Percentiles rank a stretch among this genome's conserved stretches.
Conservation (phyloP, 2,329 filamentous ascomycete species). For the Beauveria rudraprayagi region DNA sequence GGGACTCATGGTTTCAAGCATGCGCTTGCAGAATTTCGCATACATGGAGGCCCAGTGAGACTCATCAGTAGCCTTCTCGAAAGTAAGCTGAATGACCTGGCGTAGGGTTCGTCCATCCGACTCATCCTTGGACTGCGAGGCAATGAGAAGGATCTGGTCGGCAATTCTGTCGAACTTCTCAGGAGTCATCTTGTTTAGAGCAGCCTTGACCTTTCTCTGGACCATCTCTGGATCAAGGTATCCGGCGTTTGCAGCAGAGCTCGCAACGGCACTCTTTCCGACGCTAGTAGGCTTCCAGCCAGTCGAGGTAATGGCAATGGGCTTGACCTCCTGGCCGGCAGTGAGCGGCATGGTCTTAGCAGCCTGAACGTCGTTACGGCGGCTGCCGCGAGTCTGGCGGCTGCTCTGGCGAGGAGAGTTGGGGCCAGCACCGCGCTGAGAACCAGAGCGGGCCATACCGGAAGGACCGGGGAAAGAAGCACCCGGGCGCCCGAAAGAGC, state of each 20-base stretch:
- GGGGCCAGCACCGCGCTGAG: slow-evolving; percentile 50
- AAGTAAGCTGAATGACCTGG: slow-evolving; percentile 97
- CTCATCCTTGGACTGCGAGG: slow-evolving; percentile 92
- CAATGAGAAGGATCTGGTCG: slow-evolving; percentile 86
- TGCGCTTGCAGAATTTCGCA: slow-evolving; percentile 94
- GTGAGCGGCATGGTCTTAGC: slow-evolving; percentile 91
- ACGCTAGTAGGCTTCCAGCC: slow-evolving; percentile 89
- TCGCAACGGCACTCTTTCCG: slow-evolving; percentile 31
- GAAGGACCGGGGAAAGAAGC: slow-evolving; percentile 54
- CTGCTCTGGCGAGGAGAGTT: slow-evolving; percentile 65
- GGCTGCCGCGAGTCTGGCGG: slow-evolving; percentile 56
- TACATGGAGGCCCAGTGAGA: slow-evolving; percentile 99
- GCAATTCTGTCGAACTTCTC: slow-evolving; percentile 98
- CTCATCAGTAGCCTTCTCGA: slow-evolving; percentile 98
- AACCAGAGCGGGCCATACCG: slow-evolving; percentile 59
- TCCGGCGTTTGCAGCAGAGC: slow-evolving; percentile 35
- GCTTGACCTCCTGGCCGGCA: slow-evolving; percentile 70
- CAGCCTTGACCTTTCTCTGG: slow-evolving; percentile 97
- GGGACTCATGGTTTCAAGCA: slow-evolving; percentile 89
- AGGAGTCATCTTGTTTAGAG: slow-evolving; percentile 99
- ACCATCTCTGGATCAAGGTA: slow-evolving; percentile 86
- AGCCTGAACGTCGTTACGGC: slow-evolving; percentile 60
- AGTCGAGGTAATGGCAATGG: slow-evolving; percentile 60
- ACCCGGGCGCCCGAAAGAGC: slow-evolving; percentile 36
- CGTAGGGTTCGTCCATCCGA: slow-evolving; percentile 86